A percentile compares a stretch with the other conserved stretches of the same genome.
Evolutionary conservation across 2,329 filamentous ascomycete genomes (phyloP).

Genomic region (Alternaria sp.): DNA sequence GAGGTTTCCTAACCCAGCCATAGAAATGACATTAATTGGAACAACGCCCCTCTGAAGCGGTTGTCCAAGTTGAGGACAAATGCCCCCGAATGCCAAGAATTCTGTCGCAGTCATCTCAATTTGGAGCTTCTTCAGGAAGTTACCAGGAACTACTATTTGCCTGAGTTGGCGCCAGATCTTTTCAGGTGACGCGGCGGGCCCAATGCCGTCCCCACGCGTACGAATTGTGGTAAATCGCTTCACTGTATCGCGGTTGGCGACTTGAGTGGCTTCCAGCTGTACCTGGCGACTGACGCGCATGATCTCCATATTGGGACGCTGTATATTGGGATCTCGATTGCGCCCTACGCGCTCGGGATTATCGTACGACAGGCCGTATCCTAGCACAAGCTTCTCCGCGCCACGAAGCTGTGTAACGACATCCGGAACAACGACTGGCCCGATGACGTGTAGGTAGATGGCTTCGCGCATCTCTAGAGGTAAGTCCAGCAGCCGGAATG

Average conservation of each 20-base stretch:
- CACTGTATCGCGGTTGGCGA: neutral
- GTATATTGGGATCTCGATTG: constrained; percentile 16
- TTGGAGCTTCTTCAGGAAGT: constrained; percentile 15
- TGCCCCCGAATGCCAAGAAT: constrained; percentile 15
- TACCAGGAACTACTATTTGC: neutral
- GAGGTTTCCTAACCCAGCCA: constrained; percentile 1
- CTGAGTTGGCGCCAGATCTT: neutral
- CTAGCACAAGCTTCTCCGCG: constrained; percentile 2
- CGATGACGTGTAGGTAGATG: constrained; percentile 19
- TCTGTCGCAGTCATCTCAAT: constrained; percentile 16
- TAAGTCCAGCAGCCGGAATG: constrained; percentile 16
- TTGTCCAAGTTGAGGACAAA: neutral
- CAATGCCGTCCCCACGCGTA: neutral
- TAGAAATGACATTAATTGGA: neutral
- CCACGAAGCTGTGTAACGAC: neutral
- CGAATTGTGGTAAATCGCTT: constrained; percentile 11
- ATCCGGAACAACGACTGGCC: constrained; percentile 16
- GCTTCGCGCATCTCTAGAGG: constrained; percentile 18
- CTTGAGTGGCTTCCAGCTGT: neutral
- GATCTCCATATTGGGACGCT: constrained; percentile 14
- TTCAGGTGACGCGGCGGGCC: neutral
- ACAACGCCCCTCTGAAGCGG: neutral
- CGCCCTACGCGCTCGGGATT: neutral
- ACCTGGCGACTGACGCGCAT: constrained; percentile 15
- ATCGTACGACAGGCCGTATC: constrained; percentile 1